Percentiles rank a stretch among this genome's conserved stretches.
phyloP scores from a whole-genome alignment of 2,329 filamentous ascomycete genomes.

The Mycocentrospora acerina region DNA sequence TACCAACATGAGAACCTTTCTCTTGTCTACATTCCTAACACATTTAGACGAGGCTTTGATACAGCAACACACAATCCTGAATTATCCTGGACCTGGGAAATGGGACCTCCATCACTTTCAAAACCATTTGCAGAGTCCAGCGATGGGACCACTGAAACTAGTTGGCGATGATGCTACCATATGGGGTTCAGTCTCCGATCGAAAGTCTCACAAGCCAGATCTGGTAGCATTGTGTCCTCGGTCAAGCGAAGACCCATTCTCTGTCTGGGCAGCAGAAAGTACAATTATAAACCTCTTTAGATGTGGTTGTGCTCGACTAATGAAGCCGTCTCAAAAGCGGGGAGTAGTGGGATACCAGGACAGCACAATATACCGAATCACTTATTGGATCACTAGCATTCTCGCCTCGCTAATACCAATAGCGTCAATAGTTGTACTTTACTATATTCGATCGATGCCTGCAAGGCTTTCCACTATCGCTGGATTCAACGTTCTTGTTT shows the following conservation, averaged over 20 bases:
- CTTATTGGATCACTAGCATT: slow-evolving; percentile 19
- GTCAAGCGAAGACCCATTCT: slow-evolving; percentile 19
- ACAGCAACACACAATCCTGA: slow-evolving; percentile 13
- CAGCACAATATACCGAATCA: slow-evolving; percentile 12
- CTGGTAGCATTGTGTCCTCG: slow-evolving; percentile 14
- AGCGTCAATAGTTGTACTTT: slow-evolving; percentile 18
- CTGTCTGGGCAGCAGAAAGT: slow-evolving; percentile 13
- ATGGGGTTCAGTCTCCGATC: slow-evolving; percentile 9
- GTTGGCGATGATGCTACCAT: slow-evolving; percentile 8
- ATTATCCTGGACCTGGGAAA: slow-evolving; percentile 8
- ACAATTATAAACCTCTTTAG: slow-evolving; percentile 8
- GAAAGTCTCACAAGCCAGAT: slow-evolving; percentile 8
- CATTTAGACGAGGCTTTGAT: slow-evolving; percentile 18
- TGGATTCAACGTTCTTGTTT: slow-evolving; percentile 24
- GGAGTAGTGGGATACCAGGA: slow-evolving; percentile 12
- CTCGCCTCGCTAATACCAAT: slow-evolving; percentile 25
- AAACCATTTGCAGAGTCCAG: slow-evolving; percentile 9
- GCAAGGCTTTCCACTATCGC: slow-evolving; percentile 18
- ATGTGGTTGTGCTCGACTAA: slow-evolving; percentile 13
- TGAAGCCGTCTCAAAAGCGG: slow-evolving; percentile 9
- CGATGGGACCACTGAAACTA: slow-evolving; percentile 7
- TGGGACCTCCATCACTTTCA: slow-evolving; percentile 19
- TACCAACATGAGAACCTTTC: neutral
- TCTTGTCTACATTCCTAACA: too few species aligned
- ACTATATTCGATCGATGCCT: slow-evolving; percentile 10